Percentiles rank a stretch among this genome's conserved stretches.
Evolutionary conservation across 352 stramenopile species (phyloP).

Genomic region (Elongisporangium undulatum): DNA sequence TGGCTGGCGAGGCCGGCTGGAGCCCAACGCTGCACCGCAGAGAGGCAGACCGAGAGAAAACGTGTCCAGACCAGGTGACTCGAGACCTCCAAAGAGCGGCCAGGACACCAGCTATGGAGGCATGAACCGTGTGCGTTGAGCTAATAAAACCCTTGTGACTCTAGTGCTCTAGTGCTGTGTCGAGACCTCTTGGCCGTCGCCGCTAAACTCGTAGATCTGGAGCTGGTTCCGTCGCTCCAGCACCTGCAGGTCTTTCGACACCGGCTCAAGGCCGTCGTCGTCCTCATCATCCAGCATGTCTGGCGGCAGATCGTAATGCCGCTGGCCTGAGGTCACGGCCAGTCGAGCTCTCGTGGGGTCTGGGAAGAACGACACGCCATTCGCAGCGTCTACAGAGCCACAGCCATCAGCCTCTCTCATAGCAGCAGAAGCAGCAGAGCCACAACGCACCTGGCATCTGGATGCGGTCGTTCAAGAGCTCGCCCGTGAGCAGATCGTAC

Average conservation of each 20-base stretch:
- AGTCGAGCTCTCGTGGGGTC: slow-evolving; percentile 32
- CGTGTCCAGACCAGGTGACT: neutral
- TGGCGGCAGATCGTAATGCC: slow-evolving; percentile 56
- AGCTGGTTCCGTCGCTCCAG: slow-evolving; percentile 21
- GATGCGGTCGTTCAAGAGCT: slow-evolving; percentile 41
- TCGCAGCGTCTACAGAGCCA: slow-evolving; percentile 38
- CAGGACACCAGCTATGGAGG: slow-evolving; percentile 51
- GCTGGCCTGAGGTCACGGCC: slow-evolving; percentile 58
- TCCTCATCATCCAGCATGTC: slow-evolving; percentile 51
- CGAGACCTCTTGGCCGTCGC: slow-evolving; percentile 10
- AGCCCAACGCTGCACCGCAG: slow-evolving; percentile 27
- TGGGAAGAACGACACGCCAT: slow-evolving; percentile 78
- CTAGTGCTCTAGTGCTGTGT: slow-evolving; percentile 5
- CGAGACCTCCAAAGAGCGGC: slow-evolving; percentile 8
- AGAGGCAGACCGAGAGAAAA: slow-evolving; percentile 1
- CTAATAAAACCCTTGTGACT: slow-evolving; percentile 7
- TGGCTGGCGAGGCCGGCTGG: slow-evolving; percentile 59
- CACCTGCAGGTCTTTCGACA: neutral
- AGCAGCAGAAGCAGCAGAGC: neutral
- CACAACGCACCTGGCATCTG: slow-evolving; percentile 17
- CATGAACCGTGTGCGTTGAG: slow-evolving; percentile 47
- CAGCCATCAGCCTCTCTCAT: neutral
- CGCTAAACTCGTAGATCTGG: slow-evolving; percentile 51
- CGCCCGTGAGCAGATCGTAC: slow-evolving; percentile 52
- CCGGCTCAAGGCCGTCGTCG: slow-evolving; percentile 1